Conservation (phyloP, 768 basidiomycete genomes). For the Chalciporus pseudorubinellus region DNA sequence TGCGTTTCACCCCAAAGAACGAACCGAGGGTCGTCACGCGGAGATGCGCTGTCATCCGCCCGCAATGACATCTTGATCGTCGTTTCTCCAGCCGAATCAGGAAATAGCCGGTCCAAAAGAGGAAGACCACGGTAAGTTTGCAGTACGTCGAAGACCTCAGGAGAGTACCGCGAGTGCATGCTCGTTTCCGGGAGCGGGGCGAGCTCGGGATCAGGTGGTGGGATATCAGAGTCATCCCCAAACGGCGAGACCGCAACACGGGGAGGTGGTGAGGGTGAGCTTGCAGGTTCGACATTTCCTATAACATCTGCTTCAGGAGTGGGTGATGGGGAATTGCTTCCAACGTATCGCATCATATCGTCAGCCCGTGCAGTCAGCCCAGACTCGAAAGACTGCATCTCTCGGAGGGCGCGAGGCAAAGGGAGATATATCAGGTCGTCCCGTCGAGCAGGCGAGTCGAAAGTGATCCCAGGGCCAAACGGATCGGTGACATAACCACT, state of each 20-base stretch:
- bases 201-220: slow-evolving; percentile 25
- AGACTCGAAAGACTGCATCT: slow-evolving; percentile 88
- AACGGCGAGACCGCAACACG: slow-evolving; percentile 27
- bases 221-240: slow-evolving; percentile 29
- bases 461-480: slow-evolving; percentile 62
- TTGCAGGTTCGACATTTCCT: background rate
- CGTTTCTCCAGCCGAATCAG: slow-evolving; percentile 55
- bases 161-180: slow-evolving; percentile 63
- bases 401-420: slow-evolving; percentile 59
- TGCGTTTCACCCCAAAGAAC: slow-evolving; percentile 81
- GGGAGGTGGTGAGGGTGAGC: slow-evolving; percentile 18
- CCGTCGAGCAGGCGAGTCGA: slow-evolving; percentile 55
- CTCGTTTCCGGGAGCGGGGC: slow-evolving; percentile 46
- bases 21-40: slow-evolving; percentile 86
- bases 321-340: slow-evolving; percentile 10
- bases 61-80: slow-evolving; percentile 73
- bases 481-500: slow-evolving; percentile 44
- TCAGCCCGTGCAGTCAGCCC: slow-evolving; percentile 70
- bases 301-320: background rate
- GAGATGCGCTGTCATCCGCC: slow-evolving; percentile 64
- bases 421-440: slow-evolving; percentile 42
- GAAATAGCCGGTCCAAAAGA: slow-evolving; percentile 61
- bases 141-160: slow-evolving; percentile 76
- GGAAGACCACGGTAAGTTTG: slow-evolving; percentile 80
- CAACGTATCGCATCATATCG: slow-evolving; percentile 25